Evolutionary conservation across 768 basidiomycete genomes (phyloP).

Genomic region (Pleurotus ostreatus): DNA sequence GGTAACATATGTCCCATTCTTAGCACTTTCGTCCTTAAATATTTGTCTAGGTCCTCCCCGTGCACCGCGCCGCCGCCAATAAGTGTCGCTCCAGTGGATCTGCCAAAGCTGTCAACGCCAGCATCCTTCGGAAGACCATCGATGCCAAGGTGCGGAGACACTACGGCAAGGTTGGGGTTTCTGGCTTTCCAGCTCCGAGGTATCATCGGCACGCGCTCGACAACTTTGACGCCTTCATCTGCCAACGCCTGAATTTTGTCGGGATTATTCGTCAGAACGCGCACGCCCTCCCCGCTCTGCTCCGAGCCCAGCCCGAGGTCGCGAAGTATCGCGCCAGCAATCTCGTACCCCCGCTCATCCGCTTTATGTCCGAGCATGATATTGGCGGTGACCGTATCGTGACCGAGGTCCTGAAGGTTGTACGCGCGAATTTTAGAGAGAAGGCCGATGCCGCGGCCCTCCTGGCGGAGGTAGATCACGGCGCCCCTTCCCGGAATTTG

Average conservation of each 20-base stretch:
- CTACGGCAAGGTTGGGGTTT: slow-evolving; percentile 26
- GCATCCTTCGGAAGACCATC: slow-evolving; percentile 17
- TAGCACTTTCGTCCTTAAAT: slow-evolving; percentile 92
- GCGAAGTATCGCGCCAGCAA: slow-evolving; percentile 85
- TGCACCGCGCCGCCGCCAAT: slow-evolving; percentile 74
- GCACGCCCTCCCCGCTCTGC: slow-evolving; percentile 30
- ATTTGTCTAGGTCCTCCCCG: slow-evolving; percentile 89
- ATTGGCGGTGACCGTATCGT: slow-evolving; percentile 98
- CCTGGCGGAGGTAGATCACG: slow-evolving; percentile 93
- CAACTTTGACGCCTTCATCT: slow-evolving; percentile 75
- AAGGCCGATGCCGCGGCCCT: slow-evolving; percentile 95
- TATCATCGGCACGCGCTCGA: slow-evolving; percentile 91
- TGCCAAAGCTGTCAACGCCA: slow-evolving; percentile 29
- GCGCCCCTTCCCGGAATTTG: slow-evolving; percentile 83
- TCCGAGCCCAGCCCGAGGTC: slow-evolving; percentile 76
- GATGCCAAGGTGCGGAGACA: slow-evolving; percentile 14
- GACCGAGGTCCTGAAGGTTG: slow-evolving; percentile 95
- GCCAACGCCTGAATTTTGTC: slow-evolving; percentile 90
- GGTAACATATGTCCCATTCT: slow-evolving; percentile 95
- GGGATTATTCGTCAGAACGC: slow-evolving; percentile 95
- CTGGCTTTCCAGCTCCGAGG: slow-evolving; percentile 79
- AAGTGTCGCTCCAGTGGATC: slow-evolving; percentile 65
- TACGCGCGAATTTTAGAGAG: slow-evolving; percentile 96
- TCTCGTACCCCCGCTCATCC: slow-evolving; percentile 89
- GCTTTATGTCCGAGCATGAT: slow-evolving; percentile 91